Conservation (phyloP, 345 rosid species). For the Orychophragmus violaceus region DNA sequence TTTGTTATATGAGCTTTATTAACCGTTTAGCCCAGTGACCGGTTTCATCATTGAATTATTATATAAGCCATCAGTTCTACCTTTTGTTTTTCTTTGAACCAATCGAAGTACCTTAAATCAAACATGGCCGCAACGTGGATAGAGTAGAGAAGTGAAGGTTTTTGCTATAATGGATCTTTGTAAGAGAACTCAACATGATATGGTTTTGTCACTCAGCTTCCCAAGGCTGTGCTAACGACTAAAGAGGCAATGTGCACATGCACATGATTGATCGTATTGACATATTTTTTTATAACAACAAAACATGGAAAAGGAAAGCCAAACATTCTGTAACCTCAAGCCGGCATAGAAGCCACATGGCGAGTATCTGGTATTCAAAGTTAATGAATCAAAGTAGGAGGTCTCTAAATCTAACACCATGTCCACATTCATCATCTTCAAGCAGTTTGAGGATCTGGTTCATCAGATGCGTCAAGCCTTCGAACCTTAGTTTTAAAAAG, state of each 20-base stretch:
- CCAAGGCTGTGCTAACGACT: neutral
- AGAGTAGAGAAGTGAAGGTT: neutral
- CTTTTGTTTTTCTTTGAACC: neutral
- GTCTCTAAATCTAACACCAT: neutral
- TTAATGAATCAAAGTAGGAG: no score
- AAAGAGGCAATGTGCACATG: no score
- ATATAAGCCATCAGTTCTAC: neutral
- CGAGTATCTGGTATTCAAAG: no score
- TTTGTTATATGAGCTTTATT: no score
- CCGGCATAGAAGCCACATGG: neutral
- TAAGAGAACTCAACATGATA: neutral
- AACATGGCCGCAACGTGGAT: neutral
- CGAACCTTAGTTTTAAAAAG: no score
- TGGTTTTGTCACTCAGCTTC: no score
- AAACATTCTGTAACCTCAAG: neutral
- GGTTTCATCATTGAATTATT: neutral
- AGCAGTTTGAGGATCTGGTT: slow-evolving; percentile 26
- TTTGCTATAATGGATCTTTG: neutral
- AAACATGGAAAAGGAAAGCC: neutral
- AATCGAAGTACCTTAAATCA: neutral
- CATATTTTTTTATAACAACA: neutral
- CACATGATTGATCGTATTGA: slow-evolving; percentile 24
- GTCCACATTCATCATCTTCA: slow-evolving; percentile 14
- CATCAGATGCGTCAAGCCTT: slow-evolving; percentile 29
- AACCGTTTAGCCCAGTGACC: no score